Base-by-base conservation (phyloP, 2,329 filamentous ascomycete genomes). In the Corniculantispora saksenae region DNA sequence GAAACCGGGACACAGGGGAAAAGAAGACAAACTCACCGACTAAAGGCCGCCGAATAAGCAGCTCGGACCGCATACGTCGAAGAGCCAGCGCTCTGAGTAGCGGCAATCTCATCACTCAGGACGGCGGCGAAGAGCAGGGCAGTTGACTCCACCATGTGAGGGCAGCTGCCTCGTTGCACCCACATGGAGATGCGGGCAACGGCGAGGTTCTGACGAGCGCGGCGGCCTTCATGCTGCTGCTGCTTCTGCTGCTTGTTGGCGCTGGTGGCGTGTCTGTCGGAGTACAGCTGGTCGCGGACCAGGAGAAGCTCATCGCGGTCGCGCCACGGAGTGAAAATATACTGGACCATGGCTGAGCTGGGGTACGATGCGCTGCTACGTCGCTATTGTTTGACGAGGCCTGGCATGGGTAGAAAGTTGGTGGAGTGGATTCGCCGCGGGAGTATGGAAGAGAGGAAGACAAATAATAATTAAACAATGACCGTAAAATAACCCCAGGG, bases 111-210 rank as follows among this genome's bases (percentile, higher is more conserved):
- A 78, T 93, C 91, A 72, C 87, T 86, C 60, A 93, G 78, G 23
- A 89, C 79, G 32, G 90, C 91, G 67, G 90, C 87, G 69, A 86
- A 86, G 66, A 95, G 81, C 67, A 93, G 84, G 3, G 89, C 90
- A 50, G 91, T 94, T 43, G 89, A 91, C 78, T 94, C 91, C 62
- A 94, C 85, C 77, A 93, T 83, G 79, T 94, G 90, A 63, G 92
- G 91, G 67, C 93, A 90, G 71, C 87, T 87, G 68, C 89, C 89
- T 74, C 90, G 86, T 72, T 90, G 84, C 83, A 90, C 87, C 90
- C 89, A 91, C 77, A 89, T 84, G 50, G 84, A 83, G 57, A 89
- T 86, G 59, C 83, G 81, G 59, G 85, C 83, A 57, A 89, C 85
- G 65, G 86, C 83, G 59, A 74, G 70, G 66, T 81, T 77, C 71